phyloP scores from a whole-genome alignment of 2,329 filamentous ascomycete species.

The Fusarium annulatum region DNA sequence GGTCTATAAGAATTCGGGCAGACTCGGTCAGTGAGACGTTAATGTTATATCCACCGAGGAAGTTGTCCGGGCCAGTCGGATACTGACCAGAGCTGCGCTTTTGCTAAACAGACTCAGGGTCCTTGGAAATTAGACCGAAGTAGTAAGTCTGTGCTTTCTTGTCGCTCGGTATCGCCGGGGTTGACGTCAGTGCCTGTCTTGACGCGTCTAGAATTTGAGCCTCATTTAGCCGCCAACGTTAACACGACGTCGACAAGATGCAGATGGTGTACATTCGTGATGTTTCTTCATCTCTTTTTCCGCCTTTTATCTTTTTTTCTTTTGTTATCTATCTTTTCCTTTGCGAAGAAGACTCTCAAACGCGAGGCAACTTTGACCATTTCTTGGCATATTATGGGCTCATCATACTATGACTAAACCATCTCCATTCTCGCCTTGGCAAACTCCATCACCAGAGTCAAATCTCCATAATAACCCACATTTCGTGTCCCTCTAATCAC shows the following conservation, averaged over 20 bases:
- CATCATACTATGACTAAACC: slow-evolving; percentile 31
- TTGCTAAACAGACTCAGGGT: background rate
- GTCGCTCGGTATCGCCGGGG: slow-evolving; percentile 25
- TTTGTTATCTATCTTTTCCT: rapidly evolving
- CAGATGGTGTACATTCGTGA: background rate
- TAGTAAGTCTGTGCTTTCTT: slow-evolving; percentile 15
- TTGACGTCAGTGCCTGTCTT: slow-evolving; percentile 26
- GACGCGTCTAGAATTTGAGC: slow-evolving; percentile 9
- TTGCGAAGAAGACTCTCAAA: background rate
- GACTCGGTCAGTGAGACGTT: background rate
- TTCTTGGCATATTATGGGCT: slow-evolving; percentile 18
- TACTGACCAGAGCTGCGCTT: background rate
- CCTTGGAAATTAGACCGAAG: slow-evolving; percentile 27
- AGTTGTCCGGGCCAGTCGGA: slow-evolving; percentile 28
- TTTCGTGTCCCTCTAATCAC: slow-evolving; percentile 15
- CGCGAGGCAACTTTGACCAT: background rate
- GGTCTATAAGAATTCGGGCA: slow-evolving; percentile 2
- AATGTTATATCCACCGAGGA: background rate
- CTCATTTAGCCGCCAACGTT: slow-evolving; percentile 27
- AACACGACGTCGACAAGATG: background rate
- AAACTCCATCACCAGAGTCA: slow-evolving; percentile 13
- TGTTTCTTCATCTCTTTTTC: background rate
- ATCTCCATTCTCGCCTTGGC: slow-evolving; percentile 22
- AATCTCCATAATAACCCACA: slow-evolving; percentile 29
- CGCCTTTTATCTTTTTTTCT: rapidly evolving